Base-by-base conservation (phyloP, 2,329 filamentous ascomycete genomes). In the Beauveria sp. region DNA sequence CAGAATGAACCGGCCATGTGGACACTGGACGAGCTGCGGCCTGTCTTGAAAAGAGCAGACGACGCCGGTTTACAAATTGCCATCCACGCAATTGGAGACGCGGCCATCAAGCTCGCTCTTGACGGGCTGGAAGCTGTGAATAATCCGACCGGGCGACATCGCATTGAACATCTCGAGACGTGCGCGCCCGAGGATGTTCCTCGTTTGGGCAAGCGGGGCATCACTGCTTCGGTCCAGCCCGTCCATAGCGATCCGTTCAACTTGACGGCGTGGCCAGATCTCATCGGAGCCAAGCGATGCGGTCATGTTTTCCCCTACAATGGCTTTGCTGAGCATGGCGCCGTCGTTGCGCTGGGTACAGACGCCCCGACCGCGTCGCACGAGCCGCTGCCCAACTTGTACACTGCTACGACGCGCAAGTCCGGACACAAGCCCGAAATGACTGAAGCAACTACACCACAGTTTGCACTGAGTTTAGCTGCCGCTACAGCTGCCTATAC, bases 91-190 rank as follows among this genome's bases (percentile, higher is more conserved):
- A 87, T 87, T 63, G 85, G 85, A 34, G 85, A 87, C 64, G 75
- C 75, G 10, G 83, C 85, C 3, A 77, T 86, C n/a, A 75, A 72
- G 24, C 78, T 80, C 65, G 84, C 82, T 5, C 76, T 87, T 52
- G 81, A 87, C 64, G 75, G 76, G 0, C 74, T 87, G 16, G 80
- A 70, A 20, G 72, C 68, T 65, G 69, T 70, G 42, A 72, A 70
- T 0, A 73, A 68, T 63, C 75, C 79, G 0, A 75, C 73, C 2
- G 75, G 78, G 12, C 76, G 85, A 4, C 85, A 86, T 58, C 78
- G 85, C 24, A 84, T 87, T 66, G 85, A 87, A 70, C 85, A 87
- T 66, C 72, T 87, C 7, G 85, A 87, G 69, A 75, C 87, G 26
- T 77, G 83, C 0, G 77, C 77, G 0, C 76, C 78, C 1, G 75